A percentile compares a stretch with the other conserved stretches of the same genome.
phyloP scores from a whole-genome alignment of 23 red algal genomes.

The Gracilaria vermiculophylla region DNA sequence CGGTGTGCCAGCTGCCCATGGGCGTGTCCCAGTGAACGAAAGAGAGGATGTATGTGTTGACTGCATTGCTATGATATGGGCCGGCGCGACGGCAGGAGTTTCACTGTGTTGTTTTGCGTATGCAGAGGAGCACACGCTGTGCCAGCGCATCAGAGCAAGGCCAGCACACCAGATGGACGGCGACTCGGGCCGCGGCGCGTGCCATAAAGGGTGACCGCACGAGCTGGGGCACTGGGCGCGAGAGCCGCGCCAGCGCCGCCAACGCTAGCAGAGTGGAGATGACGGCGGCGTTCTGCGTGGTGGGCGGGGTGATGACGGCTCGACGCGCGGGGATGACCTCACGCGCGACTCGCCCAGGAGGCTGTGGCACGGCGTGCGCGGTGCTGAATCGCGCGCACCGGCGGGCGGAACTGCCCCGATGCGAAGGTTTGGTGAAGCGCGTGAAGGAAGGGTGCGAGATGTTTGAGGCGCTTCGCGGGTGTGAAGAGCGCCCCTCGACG shows the following conservation, averaged over 20 bases:
- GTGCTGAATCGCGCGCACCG: background rate
- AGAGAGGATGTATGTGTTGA: too few species aligned
- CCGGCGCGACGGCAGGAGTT: too few species aligned
- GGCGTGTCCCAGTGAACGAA: too few species aligned
- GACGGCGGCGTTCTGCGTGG: background rate
- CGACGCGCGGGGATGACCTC: background rate
- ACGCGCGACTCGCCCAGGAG: background rate
- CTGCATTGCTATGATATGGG: too few species aligned
- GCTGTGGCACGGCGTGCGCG: background rate
- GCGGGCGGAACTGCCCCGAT: background rate
- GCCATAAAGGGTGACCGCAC: background rate
- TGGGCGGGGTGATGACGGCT: background rate
- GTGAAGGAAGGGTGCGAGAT: too few species aligned
- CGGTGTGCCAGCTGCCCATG: too few species aligned
- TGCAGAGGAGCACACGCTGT: too few species aligned
- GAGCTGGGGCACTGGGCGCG: background rate
- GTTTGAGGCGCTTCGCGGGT: too few species aligned
- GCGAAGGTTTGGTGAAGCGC: background rate
- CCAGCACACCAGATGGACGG: conserved; percentile 5
- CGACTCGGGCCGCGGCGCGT: too few species aligned
- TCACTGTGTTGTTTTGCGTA: too few species aligned
- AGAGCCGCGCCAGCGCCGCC: background rate
- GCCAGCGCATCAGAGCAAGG: background rate
- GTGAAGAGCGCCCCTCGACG: too few species aligned
- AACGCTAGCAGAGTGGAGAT: background rate